Conservation (phyloP, 129 eudicot species). For the Centella asiatica region DNA sequence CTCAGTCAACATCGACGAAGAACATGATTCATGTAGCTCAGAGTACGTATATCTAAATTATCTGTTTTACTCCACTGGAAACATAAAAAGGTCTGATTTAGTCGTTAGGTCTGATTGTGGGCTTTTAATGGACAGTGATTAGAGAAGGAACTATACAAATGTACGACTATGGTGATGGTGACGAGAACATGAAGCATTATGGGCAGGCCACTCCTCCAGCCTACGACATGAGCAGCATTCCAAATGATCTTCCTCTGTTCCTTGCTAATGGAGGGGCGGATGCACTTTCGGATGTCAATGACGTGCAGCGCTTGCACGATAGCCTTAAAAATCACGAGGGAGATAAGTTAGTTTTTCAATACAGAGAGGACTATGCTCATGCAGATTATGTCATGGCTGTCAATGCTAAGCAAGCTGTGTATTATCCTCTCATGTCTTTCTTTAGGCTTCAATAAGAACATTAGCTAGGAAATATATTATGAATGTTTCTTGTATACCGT, state of each 20-base stretch:
- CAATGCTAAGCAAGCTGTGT: slow-evolving; percentile 54
- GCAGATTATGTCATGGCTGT: slow-evolving; percentile 47
- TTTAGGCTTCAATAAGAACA: slow-evolving; percentile 20
- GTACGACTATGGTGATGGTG: slow-evolving; percentile 47
- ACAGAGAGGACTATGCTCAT: slow-evolving; percentile 38
- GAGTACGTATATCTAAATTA: slow-evolving; percentile 30
- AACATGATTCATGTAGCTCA: slow-evolving; percentile 75
- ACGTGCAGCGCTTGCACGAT: slow-evolving; percentile 37
- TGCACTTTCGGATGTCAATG: slow-evolving; percentile 44
- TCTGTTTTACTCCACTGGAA: not conserved
- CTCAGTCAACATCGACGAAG: slow-evolving; percentile 67
- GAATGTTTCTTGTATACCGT: not conserved
- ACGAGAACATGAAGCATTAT: slow-evolving; percentile 40
- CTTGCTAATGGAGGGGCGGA: slow-evolving; percentile 65
- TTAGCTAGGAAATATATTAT: not conserved
- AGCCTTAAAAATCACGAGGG: slow-evolving; percentile 35
- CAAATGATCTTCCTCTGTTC: slow-evolving; percentile 51
- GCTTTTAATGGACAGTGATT: slow-evolving; percentile 35
- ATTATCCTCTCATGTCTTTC: slow-evolving; percentile 52
- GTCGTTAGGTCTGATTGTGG: not conserved
- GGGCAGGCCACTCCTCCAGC: slow-evolving; percentile 58
- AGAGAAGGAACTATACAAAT: slow-evolving; percentile 49
- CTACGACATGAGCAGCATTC: slow-evolving; percentile 55
- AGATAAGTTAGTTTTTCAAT: slow-evolving; percentile 40
- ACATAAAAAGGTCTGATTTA: no score